Evolutionary conservation across 768 basidiomycete genomes (phyloP).

Genomic region (Tricholoma matsutake): DNA sequence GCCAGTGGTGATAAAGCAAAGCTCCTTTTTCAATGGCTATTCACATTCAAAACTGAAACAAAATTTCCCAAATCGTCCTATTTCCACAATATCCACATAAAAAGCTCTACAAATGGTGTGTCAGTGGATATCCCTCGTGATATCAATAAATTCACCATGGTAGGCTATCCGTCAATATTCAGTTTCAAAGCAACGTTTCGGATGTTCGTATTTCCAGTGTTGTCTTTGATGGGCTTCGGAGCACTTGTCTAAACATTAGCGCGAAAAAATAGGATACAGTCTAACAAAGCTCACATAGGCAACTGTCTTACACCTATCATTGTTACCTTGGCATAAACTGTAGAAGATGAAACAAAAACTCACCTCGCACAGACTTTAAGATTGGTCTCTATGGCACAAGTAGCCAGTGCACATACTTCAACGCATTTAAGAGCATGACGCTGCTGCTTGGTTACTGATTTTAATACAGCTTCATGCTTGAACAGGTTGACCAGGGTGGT

Average conservation of each 20-base stretch:
- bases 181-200: not conserved
- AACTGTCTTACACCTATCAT: not conserved
- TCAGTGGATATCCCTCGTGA: no score
- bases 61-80: no score
- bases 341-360: not conserved
- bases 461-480: not conserved
- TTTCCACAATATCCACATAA: no score
- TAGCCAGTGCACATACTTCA: not conserved
- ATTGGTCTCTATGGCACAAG: not conserved
- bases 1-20: no score
- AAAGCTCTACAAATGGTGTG: no score
- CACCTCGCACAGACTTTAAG: not conserved
- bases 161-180: not conserved
- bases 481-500: not conserved
- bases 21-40: no score
- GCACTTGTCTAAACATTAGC: not conserved
- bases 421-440: not conserved
- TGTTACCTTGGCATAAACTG: not conserved
- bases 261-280: not conserved
- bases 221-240: not conserved
- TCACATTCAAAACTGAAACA: no score
- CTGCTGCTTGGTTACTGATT: not conserved
- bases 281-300: not conserved
- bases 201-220: not conserved
- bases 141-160: no score